Evolutionary conservation across 768 basidiomycete species (phyloP).

Genomic region (Mycena alexandri): DNA sequence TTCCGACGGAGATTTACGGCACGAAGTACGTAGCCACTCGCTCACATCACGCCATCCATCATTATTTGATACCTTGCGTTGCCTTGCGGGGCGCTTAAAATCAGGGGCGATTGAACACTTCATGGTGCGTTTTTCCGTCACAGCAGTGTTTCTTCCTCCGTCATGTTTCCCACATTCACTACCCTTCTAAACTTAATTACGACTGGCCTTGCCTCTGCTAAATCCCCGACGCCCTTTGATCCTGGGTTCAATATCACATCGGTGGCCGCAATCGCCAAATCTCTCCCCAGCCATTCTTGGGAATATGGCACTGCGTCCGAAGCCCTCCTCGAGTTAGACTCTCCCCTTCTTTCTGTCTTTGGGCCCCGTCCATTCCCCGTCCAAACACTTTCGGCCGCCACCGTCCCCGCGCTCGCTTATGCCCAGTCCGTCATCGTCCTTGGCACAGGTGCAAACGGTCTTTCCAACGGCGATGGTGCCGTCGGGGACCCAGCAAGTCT

Average conservation of each 20-base stretch:
- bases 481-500: constrained; percentile 71
- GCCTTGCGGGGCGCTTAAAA: too few relatives aligned
- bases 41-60: too few relatives aligned
- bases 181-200: constrained; percentile 12
- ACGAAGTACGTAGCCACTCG: too few relatives aligned
- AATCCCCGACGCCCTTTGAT: constrained; percentile 36
- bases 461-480: constrained; percentile 58
- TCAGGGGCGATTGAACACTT: too few relatives aligned
- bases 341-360: constrained; percentile 45
- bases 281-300: constrained; percentile 48
- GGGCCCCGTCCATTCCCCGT: constrained; percentile 44
- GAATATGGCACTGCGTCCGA: constrained; percentile 48
- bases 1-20: too few relatives aligned
- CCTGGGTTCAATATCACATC: constrained; percentile 46
- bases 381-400: constrained; percentile 25
- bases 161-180: constrained; percentile 1
- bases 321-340: constrained; percentile 46
- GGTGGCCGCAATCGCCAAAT: constrained; percentile 38
- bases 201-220: constrained; percentile 24
- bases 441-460: constrained; percentile 38
- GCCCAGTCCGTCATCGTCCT: constrained; percentile 40
- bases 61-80: too few relatives aligned
- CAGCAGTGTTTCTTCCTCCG: constrained; percentile 6
- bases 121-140: neutral
- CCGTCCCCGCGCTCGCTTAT: constrained; percentile 39